phyloP scores from a whole-genome alignment of 371 early-diverging fungal species.

The Apophysomyces trapeziformis region DNA sequence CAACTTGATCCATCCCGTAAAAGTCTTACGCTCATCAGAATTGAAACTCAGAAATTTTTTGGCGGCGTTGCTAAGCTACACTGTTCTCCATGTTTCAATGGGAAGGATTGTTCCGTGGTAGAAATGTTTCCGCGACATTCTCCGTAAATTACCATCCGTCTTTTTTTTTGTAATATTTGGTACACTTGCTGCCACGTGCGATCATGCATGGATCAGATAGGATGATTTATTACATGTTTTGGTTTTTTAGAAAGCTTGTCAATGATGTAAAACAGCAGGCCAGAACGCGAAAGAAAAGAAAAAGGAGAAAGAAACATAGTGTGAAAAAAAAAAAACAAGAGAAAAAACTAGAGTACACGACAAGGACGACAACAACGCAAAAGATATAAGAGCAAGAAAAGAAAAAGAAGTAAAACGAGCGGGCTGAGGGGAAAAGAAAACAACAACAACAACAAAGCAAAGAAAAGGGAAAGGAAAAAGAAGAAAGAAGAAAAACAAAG shows the following conservation, averaged over 20 bases:
- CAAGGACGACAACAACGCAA: not conserved
- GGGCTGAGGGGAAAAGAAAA: not conserved
- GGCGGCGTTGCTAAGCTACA: too few species aligned
- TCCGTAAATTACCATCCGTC: not conserved
- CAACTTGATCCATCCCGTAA: not conserved
- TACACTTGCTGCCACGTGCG: not conserved
- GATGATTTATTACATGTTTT: not conserved
- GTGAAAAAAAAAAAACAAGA: constrained; percentile 3
- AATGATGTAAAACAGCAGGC: not conserved
- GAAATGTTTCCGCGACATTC: constrained; percentile 4
- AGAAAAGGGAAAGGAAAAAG: too few species aligned
- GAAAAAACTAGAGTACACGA: not conserved
- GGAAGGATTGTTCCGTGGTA: not conserved
- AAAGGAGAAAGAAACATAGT: not conserved
- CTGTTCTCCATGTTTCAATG: too few species aligned
- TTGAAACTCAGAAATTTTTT: not conserved
- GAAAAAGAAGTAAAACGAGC: not conserved
- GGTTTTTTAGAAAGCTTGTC: not conserved
- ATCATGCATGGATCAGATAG: not conserved
- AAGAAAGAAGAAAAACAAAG: too few species aligned
- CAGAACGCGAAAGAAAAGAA: not conserved
- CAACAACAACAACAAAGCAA: too few species aligned
- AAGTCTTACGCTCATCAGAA: constrained; percentile 7
- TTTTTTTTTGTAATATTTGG: too few species aligned
- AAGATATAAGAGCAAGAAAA: not conserved